Conservation (phyloP, 129 eudicot genomes). For the Chrysanthemum seticuspe region DNA sequence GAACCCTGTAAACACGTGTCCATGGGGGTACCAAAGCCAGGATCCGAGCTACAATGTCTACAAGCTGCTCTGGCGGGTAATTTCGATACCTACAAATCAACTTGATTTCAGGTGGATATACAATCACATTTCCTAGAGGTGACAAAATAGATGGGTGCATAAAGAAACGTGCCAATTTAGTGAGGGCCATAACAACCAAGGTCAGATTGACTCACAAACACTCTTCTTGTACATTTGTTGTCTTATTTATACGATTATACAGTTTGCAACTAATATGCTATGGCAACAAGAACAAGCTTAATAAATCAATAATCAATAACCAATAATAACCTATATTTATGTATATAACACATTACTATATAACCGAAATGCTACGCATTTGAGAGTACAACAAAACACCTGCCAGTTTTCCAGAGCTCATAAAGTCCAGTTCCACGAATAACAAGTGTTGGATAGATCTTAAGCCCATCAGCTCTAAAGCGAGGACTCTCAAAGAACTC, state of each 20-base stretch:
- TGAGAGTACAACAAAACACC: conserved; percentile 33
- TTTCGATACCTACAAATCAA: conserved; percentile 73
- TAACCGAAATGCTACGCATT: conserved; percentile 3
- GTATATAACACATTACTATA: background rate
- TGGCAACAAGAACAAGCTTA: background rate
- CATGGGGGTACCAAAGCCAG: conserved; percentile 98
- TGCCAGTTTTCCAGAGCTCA: conserved; percentile 99
- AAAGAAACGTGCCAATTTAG: background rate
- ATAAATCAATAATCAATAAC: background rate
- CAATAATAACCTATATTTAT: background rate
- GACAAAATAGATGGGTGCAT: background rate
- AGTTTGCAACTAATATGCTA: background rate
- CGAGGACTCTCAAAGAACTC: conserved; percentile 94
- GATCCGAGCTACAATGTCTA: conserved; percentile 92
- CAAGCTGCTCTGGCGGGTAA: conserved; percentile 99
- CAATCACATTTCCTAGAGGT: background rate
- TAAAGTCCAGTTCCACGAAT: conserved; percentile 99
- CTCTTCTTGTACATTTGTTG: background rate
- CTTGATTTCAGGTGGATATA: conserved; percentile 6
- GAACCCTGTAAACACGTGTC: conserved; percentile 99
- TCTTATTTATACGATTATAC: background rate
- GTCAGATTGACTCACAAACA: background rate
- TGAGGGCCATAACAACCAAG: background rate
- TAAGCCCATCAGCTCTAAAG: conserved; percentile 95
- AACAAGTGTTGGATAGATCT: conserved; percentile 94